These are phyloP conservation scores for Xylaria intraflava DNA, from an alignment of 495 filamentous ascomycete species.

Conservation along the genomic window DNA sequence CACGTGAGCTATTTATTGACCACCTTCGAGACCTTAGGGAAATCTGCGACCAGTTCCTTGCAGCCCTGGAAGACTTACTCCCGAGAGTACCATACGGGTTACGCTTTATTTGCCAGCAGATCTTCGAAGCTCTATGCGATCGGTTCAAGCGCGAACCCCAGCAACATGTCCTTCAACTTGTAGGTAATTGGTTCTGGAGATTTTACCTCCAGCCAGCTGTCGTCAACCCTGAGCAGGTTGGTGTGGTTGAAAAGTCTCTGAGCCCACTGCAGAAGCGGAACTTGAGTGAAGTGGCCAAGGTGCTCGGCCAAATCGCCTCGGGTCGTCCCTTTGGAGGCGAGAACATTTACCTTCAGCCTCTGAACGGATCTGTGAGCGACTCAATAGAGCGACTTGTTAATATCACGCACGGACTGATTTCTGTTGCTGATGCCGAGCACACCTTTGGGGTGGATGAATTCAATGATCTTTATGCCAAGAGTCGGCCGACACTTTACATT, in stretches of 20 bases:
- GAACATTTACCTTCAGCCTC: slow-evolving; percentile 89
- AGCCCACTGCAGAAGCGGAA: slow-evolving; percentile 92
- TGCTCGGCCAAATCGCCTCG: slow-evolving; percentile 77
- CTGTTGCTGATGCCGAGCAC: slow-evolving; percentile 74
- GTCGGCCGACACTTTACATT: slow-evolving; percentile 94
- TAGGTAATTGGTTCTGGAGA: slow-evolving; percentile 86
- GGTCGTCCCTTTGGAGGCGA: slow-evolving; percentile 87
- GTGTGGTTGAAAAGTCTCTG: slow-evolving; percentile 78
- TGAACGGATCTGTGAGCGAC: slow-evolving; percentile 84
- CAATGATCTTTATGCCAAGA: slow-evolving; percentile 93
- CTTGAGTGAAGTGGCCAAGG: slow-evolving; percentile 81
- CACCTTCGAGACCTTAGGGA: slow-evolving; percentile 90
- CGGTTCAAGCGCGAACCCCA: slow-evolving; percentile 76
- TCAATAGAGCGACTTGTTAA: slow-evolving; percentile 73
- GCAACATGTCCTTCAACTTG: slow-evolving; percentile 70
- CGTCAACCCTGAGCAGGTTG: slow-evolving; percentile 77
- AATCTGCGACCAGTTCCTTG: slow-evolving; percentile 83
- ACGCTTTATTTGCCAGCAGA: slow-evolving; percentile 81
- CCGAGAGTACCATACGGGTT: slow-evolving; percentile 90
- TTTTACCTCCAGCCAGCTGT: slow-evolving; percentile 89
- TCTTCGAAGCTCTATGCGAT: slow-evolving; percentile 66
- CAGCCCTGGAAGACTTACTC: slow-evolving; percentile 70
- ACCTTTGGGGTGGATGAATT: slow-evolving; percentile 98
- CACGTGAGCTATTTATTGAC: slow-evolving; percentile 82
- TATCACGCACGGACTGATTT: slow-evolving; percentile 67